Evolutionary conservation across 1,139 yeast species (phyloP).

Genomic region (Pichia sp.): DNA sequence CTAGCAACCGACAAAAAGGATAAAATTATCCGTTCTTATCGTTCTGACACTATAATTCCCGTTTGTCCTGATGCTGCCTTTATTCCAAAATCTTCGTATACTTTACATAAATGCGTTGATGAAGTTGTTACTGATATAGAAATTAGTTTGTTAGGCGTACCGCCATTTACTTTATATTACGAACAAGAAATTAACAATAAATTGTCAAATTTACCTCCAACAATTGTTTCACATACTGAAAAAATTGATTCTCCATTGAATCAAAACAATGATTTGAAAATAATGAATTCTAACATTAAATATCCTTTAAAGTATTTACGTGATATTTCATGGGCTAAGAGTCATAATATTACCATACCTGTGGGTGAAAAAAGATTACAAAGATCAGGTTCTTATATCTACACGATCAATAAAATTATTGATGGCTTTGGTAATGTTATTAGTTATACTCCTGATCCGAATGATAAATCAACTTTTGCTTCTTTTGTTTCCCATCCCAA

Average conservation of each 20-base stretch:
- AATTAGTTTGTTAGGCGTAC: slow-evolving; percentile 61
- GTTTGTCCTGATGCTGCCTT: slow-evolving; percentile 69
- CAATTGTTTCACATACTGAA: slow-evolving; percentile 18
- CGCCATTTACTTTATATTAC: slow-evolving; percentile 64
- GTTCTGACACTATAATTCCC: slow-evolving; percentile 61
- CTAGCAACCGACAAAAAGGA: slow-evolving; percentile 62
- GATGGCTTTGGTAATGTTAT: slow-evolving; percentile 73
- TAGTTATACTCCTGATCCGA: slow-evolving; percentile 41
- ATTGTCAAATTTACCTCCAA: slow-evolving; percentile 23
- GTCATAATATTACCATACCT: slow-evolving; percentile 41
- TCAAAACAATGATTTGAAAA: slow-evolving; percentile 20
- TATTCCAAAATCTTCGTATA: slow-evolving; percentile 23
- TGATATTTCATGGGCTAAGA: slow-evolving; percentile 48
- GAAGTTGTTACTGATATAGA: slow-evolving; percentile 38
- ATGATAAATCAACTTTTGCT: slow-evolving; percentile 43
- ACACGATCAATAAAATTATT: slow-evolving; percentile 56
- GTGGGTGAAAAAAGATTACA: slow-evolving; percentile 40
- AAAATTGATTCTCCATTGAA: slow-evolving; percentile 35
- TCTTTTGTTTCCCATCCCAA: slow-evolving; percentile 58
- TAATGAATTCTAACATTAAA: neutral
- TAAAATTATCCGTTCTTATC: slow-evolving; percentile 56
- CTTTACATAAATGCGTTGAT: slow-evolving; percentile 53
- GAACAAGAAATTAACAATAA: slow-evolving; percentile 46
- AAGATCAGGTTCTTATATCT: slow-evolving; percentile 54
- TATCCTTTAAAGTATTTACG: slow-evolving; percentile 29